Conservation (phyloP, 164 flowering plant genomes). For the Magnolia changhungtana region DNA sequence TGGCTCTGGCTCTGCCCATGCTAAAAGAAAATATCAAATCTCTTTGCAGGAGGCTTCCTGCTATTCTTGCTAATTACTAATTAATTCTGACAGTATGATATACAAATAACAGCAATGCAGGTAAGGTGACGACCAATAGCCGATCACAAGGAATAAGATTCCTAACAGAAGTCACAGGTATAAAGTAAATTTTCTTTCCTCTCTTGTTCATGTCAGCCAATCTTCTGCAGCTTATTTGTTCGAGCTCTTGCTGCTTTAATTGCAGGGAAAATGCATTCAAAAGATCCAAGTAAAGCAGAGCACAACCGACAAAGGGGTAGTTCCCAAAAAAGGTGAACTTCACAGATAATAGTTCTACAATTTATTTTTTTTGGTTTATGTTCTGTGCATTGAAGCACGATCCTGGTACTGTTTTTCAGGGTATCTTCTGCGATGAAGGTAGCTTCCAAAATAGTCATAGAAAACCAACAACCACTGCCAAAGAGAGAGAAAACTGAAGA, state of each 20-base stretch:
- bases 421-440: slow-evolving; percentile 26
- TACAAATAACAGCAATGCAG: slow-evolving; percentile 53
- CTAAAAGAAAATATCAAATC: no score
- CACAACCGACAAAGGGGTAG: slow-evolving; percentile 19
- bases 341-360: neutral
- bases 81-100: neutral
- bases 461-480: slow-evolving; percentile 27
- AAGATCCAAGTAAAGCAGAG: slow-evolving; percentile 16
- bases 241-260: neutral
- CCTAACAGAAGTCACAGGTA: slow-evolving; percentile 75
- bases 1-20: neutral
- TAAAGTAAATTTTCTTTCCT: neutral
- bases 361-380: neutral
- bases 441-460: slow-evolving; percentile 19
- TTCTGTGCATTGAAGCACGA: neutral
- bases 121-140: slow-evolving; percentile 60
- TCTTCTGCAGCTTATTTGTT: neutral
- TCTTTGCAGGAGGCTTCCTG: neutral
- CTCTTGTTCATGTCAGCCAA: neutral
- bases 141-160: slow-evolving; percentile 86
- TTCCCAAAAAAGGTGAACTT: slow-evolving; percentile 45
- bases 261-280: slow-evolving; percentile 38
- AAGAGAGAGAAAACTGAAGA: slow-evolving; percentile 43
- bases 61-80: neutral
- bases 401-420: slow-evolving; percentile 29